Percentiles rank a stretch among this genome's conserved stretches.
These are phyloP conservation scores for Prunus yedoensis DNA, from an alignment of 331 rosid genomes.

Conservation along the genomic window DNA sequence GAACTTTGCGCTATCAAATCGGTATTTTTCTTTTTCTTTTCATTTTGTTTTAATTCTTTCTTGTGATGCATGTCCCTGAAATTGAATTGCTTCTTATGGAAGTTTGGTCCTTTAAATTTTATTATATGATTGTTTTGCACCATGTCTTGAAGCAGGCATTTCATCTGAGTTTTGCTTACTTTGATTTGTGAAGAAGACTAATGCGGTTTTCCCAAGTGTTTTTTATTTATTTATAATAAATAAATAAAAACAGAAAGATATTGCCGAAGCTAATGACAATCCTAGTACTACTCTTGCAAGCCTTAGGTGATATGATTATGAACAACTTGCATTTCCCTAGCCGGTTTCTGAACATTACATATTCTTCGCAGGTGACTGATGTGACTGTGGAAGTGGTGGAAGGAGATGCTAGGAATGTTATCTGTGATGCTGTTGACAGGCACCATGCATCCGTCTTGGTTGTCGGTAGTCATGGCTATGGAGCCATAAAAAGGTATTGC, in stretches of 20 bases:
- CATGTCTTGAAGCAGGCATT: background rate
- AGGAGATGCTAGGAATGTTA: slow-evolving; percentile 85
- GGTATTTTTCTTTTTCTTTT: slow-evolving; percentile 32
- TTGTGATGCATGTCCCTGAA: background rate
- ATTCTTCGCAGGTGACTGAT: slow-evolving; percentile 45
- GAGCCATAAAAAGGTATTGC: slow-evolving; percentile 69
- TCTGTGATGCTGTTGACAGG: slow-evolving; percentile 77
- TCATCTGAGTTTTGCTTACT: no score
- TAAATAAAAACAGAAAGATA: no score
- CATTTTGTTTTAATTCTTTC: background rate
- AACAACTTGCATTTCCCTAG: background rate
- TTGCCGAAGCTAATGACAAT: background rate
- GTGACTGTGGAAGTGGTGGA: slow-evolving; percentile 56
- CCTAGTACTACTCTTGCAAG: no score
- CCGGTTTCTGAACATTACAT: background rate
- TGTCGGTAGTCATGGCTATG: slow-evolving; percentile 92
- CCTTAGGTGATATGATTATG: background rate
- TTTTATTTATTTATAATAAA: no score
- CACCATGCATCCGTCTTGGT: slow-evolving; percentile 80
- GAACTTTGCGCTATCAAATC: slow-evolving; percentile 55
- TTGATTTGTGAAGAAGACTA: no score
- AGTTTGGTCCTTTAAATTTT: background rate
- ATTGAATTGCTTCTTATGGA: background rate
- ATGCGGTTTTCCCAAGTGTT: no score
- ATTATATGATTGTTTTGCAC: background rate